Evolutionary conservation across 306 rosid genomes (phyloP).

Genomic region (Cercis canadensis): DNA sequence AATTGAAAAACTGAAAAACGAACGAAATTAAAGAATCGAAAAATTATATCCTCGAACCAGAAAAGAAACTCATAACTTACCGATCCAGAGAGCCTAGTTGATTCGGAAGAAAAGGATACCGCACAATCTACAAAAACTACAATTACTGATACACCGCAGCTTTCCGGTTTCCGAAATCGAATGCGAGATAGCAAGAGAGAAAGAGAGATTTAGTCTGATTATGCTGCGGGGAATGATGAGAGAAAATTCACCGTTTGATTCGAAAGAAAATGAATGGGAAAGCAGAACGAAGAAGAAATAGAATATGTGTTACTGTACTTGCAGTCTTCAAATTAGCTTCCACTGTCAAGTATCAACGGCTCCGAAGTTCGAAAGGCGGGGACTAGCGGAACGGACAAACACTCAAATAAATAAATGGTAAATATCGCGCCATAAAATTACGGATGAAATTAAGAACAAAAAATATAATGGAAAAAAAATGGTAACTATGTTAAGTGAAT

Average conservation of each 20-base stretch:
- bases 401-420: conserved; percentile 27
- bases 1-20: background rate
- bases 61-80: background rate
- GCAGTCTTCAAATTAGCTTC: too few species aligned
- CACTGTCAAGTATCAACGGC: background rate
- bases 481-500: too few species aligned
- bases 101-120: background rate
- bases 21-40: background rate
- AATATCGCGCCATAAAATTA: too few species aligned
- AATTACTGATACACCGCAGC: background rate
- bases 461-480: background rate
- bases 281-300: background rate
- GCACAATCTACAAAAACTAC: background rate
- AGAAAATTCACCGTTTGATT: conserved; percentile 15
- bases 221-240: background rate
- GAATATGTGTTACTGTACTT: background rate
- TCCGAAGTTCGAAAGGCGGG: conserved; percentile 4
- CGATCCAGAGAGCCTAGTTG: background rate
- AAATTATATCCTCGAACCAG: background rate
- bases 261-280: background rate
- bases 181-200: conserved; percentile 26
- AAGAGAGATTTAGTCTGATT: conserved; percentile 21
- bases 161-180: conserved; percentile 1
- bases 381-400: background rate
- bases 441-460: too few species aligned